Conservation (phyloP, 1,284 basidiomycete species). For the Mycosarcoma maydis region DNA sequence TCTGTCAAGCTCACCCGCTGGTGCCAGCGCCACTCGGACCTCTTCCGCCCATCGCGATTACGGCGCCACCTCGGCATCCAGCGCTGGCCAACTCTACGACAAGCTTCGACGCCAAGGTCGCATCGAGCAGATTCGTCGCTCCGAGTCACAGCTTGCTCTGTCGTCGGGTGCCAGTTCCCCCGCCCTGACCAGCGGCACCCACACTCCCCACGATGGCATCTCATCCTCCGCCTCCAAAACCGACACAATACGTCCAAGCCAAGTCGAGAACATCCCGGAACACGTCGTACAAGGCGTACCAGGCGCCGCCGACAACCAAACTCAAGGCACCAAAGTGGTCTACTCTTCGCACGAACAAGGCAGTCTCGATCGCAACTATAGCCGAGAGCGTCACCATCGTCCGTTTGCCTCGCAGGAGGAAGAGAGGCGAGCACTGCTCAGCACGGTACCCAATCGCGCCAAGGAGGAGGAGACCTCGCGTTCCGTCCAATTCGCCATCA, state of each 20-base stretch:
- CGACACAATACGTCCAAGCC: constrained; percentile 31
- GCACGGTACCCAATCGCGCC: constrained; percentile 59
- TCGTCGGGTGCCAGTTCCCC: constrained; percentile 25
- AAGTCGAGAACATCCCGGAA: constrained; percentile 34
- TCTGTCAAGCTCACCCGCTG: constrained; percentile 14
- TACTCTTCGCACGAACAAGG: constrained; percentile 8
- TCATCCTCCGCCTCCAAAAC: constrained; percentile 20
- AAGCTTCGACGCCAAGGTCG: constrained; percentile 42
- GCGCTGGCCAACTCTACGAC: constrained; percentile 43
- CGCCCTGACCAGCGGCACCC: constrained; percentile 10
- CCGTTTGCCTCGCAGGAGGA: constrained; percentile 46
- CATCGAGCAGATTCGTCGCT: constrained; percentile 41
- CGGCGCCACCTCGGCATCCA: constrained; percentile 28
- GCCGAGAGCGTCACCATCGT: constrained; percentile 25
- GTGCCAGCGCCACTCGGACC: not conserved
- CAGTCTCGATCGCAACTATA: constrained; percentile 30
- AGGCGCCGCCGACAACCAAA: not conserved
- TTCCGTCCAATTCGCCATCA: constrained; percentile 61
- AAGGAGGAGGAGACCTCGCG: constrained; percentile 58
- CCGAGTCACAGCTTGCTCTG: constrained; percentile 40
- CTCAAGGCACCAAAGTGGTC: constrained; percentile 12
- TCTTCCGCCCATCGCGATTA: constrained; percentile 19
- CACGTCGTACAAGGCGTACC: constrained; percentile 1
- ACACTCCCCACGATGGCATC: constrained; percentile 20
- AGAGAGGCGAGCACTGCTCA: constrained; percentile 57